phyloP scores from a whole-genome alignment of 495 filamentous ascomycete species.

The Haplographium delicatum region DNA sequence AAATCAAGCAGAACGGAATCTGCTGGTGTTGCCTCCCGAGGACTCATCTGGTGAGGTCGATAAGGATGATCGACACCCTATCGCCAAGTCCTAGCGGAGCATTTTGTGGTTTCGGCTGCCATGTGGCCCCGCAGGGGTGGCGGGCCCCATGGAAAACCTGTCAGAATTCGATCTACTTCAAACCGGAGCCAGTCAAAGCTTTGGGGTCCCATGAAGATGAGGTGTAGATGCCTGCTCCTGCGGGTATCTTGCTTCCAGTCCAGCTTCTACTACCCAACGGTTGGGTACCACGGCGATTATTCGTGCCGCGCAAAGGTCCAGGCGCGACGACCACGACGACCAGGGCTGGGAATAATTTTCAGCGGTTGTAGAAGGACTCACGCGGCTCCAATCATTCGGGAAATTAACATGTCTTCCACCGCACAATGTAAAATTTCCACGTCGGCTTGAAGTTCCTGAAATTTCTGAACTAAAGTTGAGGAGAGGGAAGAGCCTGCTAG shows the following conservation, averaged over 20 bases:
- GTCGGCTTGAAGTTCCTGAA: no score
- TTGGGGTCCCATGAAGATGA: slow-evolving; percentile 15
- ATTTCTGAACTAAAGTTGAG: no score
- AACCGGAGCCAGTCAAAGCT: slow-evolving; percentile 24
- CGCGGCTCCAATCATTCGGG: no score
- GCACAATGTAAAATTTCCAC: no score
- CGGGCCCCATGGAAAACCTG: slow-evolving; percentile 1
- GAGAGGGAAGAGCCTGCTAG: no score
- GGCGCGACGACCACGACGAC: slow-evolving; percentile 3
- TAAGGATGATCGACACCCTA: slow-evolving; percentile 21
- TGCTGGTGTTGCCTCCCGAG: no score
- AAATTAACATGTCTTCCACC: no score
- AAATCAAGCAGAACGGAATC: no score
- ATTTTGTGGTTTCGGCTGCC: slow-evolving; percentile 15
- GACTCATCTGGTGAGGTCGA: slow-evolving; percentile 7
- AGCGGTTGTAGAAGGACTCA: no score
- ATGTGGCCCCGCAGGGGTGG: slow-evolving; percentile 13
- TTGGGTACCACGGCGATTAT: slow-evolving; percentile 7
- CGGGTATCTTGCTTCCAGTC: slow-evolving; percentile 15
- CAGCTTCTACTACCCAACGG: neutral
- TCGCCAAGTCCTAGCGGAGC: slow-evolving; percentile 13
- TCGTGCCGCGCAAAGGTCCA: slow-evolving; percentile 15
- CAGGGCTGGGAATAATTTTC: neutral
- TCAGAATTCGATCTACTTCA: slow-evolving; percentile 14
- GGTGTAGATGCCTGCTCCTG: slow-evolving; percentile 19